These are phyloP conservation scores for Paramecium pentaurelia DNA, from an alignment of 73 alveolate species.

Conservation along the genomic window DNA sequence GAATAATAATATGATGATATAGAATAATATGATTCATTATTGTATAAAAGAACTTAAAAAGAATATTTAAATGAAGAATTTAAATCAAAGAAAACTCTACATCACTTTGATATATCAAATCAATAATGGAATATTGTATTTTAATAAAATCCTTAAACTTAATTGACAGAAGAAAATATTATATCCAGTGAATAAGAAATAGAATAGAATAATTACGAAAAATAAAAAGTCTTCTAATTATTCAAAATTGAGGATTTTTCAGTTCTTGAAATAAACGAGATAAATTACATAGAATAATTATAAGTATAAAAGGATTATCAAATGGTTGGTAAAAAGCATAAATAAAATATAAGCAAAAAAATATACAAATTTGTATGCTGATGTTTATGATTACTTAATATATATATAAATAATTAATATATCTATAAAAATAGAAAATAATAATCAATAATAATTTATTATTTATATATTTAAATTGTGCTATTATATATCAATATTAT, in stretches of 20 bases:
- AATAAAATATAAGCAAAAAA: background rate
- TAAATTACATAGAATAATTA: background rate
- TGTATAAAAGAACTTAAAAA: background rate
- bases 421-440: too few relatives aligned
- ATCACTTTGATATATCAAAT: background rate
- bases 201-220: background rate
- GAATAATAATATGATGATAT: background rate
- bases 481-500: too few relatives aligned
- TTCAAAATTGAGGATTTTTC: background rate
- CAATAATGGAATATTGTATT: background rate
- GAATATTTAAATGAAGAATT: background rate
- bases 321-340: background rate
- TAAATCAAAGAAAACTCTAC: background rate
- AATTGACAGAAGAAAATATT: background rate
- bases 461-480: too few relatives aligned
- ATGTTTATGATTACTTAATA: background rate
- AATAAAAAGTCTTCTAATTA: background rate
- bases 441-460: too few relatives aligned
- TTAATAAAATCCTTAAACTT: background rate
- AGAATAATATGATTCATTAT: background rate
- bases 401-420: too few relatives aligned
- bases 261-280: background rate
- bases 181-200: background rate
- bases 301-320: background rate
- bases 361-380: background rate